Evolutionary conservation across 2,329 filamentous ascomycete genomes (phyloP).

Genomic region (Nemania sp.): DNA sequence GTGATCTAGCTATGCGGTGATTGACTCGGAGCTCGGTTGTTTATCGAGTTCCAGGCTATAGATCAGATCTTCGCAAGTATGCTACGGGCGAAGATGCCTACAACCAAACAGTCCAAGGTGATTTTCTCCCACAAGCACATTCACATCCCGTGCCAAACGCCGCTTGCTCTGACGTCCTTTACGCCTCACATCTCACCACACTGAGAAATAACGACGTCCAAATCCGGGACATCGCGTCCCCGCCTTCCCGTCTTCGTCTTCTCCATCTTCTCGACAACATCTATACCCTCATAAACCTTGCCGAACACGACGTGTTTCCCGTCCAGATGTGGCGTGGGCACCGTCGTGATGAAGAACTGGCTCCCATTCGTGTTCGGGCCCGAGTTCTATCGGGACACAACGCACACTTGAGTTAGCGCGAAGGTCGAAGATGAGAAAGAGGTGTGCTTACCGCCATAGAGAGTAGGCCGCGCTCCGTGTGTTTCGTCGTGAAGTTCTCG

Average conservation of each 20-base stretch:
- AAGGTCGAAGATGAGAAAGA: slow-evolving; percentile 12
- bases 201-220: slow-evolving; percentile 85
- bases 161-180: not conserved
- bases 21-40: not conserved
- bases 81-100: not conserved
- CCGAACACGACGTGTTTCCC: slow-evolving; percentile 97
- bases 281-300: slow-evolving; percentile 88
- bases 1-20: not conserved
- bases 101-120: not conserved
- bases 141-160: not conserved
- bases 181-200: slow-evolving; percentile 87
- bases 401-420: not conserved
- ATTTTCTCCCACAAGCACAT: not conserved
- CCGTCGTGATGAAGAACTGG: slow-evolving; percentile 97
- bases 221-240: slow-evolving; percentile 81
- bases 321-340: slow-evolving; percentile 87
- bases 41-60: not conserved
- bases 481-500: slow-evolving; percentile 86
- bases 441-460: slow-evolving; percentile 85
- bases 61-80: not conserved
- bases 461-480: slow-evolving; percentile 82
- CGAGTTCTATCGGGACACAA: slow-evolving; percentile 73
- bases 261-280: slow-evolving; percentile 93
- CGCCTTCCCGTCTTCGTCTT: slow-evolving; percentile 82
- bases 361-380: slow-evolving; percentile 93